These are phyloP conservation scores for Teunomyces cretensis DNA, from an alignment of 805 yeast species.

Conservation along the genomic window DNA sequence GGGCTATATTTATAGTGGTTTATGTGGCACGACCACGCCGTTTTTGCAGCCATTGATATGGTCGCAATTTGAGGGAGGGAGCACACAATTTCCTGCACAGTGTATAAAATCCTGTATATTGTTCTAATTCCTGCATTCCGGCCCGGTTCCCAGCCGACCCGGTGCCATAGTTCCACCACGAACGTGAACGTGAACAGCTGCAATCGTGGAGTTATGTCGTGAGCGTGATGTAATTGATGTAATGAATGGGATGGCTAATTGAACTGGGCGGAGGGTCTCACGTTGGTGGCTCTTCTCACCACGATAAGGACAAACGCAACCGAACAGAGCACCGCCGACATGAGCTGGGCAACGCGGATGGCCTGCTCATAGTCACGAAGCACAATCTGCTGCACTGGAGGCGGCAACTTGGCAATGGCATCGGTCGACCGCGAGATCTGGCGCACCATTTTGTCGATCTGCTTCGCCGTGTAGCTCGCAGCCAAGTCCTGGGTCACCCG, in stretches of 20 bases:
- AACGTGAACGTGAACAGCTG: no score
- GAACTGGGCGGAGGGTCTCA: no score
- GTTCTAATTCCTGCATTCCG: no score
- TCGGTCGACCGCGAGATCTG: conserved; percentile 22
- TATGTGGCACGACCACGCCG: not conserved
- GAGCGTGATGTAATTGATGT: no score
- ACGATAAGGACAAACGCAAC: not conserved
- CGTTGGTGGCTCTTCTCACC: not conserved
- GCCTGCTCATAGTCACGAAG: conserved; percentile 24
- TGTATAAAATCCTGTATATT: no score
- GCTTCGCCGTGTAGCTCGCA: conserved; percentile 9
- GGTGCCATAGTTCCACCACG: not conserved
- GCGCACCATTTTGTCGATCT: conserved; percentile 17
- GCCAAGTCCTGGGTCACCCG: conserved; percentile 14
- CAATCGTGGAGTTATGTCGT: no score
- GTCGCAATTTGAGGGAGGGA: not conserved
- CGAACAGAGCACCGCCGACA: conserved; percentile 12
- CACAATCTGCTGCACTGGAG: conserved; percentile 17
- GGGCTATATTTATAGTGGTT: not conserved
- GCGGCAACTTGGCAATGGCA: conserved; percentile 13
- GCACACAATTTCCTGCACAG: not conserved
- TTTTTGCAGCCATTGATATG: not conserved
- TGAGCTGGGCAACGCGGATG: conserved; percentile 23
- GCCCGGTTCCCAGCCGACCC: no score
- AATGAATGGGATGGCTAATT: no score